Evolutionary conservation across 2,329 filamentous ascomycete species (phyloP), one percentile per base, ranked within the genome.

Genomic region (Niveomyces coronatus): DNA sequence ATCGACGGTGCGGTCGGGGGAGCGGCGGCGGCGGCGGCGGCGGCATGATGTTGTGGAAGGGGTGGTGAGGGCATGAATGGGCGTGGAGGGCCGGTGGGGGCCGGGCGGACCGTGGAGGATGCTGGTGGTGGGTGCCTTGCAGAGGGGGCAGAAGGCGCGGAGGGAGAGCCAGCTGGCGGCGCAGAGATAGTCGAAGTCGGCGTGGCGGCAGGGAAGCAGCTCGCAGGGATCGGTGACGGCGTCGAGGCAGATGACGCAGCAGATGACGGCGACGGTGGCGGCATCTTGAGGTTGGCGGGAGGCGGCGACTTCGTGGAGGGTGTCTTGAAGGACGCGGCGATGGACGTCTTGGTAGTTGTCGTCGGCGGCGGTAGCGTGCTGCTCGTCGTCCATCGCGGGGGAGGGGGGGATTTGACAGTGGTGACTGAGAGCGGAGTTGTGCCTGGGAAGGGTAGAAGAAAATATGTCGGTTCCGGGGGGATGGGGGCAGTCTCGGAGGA

Each of bases 161-260:
- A 82, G 68, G 48, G 86, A 71, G 5, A 94, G 65, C 88, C 89
- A 95, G 59, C 72, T 87, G 16, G 80, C 62, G 5, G 94, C 71
- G 57, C 88, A 96, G 10, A 85, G 57, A 53, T 87, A 93, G 64
- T 95, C 87, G 55, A 93, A 94, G 48, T 79, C 76, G 41, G 67
- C 62, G 63, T 96, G 88, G 29, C 74, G 71, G 65, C 88, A 96
- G 7, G 88, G 87, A 15, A 71, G 63, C 7, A 84, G 75, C 35
- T 80, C 67, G 45, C 83, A 86, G 37, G 74, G 63, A 50, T 91
- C 84, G 9, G 76, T 75, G 51, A 94, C 68, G 37, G 63, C 53
- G 40, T 89, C 83, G 44, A 95, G 76, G 58, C 88, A 96, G 57
- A 96, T 91, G 45, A 93, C 85, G 58, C 88, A 95, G 52, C 71